phyloP scores from a whole-genome alignment of 169 alveolate genomes.

The Eimeria necatrix region DNA sequence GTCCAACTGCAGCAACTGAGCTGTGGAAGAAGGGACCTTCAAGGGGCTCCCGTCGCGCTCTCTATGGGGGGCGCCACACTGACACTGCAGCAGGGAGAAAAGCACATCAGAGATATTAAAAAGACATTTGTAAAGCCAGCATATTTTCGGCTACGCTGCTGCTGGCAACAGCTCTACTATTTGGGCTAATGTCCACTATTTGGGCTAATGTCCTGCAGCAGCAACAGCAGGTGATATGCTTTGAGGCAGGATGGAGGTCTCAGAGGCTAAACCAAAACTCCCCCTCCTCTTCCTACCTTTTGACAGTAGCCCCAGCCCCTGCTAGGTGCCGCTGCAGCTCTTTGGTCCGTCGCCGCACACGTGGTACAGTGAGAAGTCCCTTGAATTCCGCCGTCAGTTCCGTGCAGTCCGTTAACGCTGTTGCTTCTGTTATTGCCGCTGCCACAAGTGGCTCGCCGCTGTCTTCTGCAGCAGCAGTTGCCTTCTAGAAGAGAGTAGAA shows the following conservation, averaged over 20 bases:
- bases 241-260: background rate
- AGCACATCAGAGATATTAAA: conserved; percentile 2
- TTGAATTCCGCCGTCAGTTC: background rate
- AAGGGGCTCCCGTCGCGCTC: background rate
- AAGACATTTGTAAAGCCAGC: background rate
- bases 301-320: conserved; percentile 29
- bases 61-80: background rate
- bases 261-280: background rate
- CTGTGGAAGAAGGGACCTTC: conserved; percentile 41
- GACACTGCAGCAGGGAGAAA: background rate
- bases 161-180: background rate
- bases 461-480: conserved; percentile 67
- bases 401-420: background rate
- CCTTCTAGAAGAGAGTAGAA: conserved; percentile 7
- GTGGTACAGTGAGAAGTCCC: background rate
- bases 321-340: background rate
- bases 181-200: too few species aligned
- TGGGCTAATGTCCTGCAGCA: background rate
- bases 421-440: conserved; percentile 48
- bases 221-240: conserved; percentile 8
- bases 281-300: background rate
- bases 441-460: conserved; percentile 10
- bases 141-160: background rate
- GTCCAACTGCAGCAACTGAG: conserved; percentile 70
- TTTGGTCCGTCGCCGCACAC: background rate